Conservation (phyloP, 169 alveolate genomes). For the Pseudocohnilembus persalinus region DNA sequence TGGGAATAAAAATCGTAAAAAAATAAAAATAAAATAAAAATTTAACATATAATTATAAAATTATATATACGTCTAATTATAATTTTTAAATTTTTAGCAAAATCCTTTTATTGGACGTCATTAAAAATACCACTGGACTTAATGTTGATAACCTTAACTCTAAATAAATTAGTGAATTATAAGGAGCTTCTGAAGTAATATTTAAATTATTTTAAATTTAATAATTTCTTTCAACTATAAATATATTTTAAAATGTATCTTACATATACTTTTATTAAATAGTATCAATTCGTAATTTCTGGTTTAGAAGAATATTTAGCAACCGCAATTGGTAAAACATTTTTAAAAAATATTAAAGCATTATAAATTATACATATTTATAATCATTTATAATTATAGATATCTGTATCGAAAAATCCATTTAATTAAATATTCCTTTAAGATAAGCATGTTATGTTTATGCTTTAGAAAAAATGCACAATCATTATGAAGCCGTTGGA, state of each 20-base stretch:
- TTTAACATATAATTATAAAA: neutral
- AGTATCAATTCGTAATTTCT: slow-evolving; percentile 15
- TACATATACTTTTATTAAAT: neutral
- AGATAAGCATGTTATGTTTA: slow-evolving; percentile 70
- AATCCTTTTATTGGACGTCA: neutral
- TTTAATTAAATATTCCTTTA: slow-evolving; percentile 30
- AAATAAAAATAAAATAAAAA: neutral
- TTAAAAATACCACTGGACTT: slow-evolving; percentile 9
- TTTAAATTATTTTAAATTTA: neutral
- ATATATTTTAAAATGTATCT: too few species aligned
- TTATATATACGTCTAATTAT: too few species aligned
- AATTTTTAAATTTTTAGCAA: neutral
- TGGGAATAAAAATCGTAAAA: slow-evolving; percentile 43
- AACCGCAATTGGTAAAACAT: neutral
- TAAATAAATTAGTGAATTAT: neutral
- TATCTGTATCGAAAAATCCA: slow-evolving; percentile 37
- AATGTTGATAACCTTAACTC: neutral
- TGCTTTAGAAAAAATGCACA: slow-evolving; percentile 61
- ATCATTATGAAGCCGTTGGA: slow-evolving; percentile 38
- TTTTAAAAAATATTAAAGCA: too few species aligned
- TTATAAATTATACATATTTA: too few species aligned
- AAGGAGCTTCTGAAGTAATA: slow-evolving; percentile 31
- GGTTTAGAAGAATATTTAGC: slow-evolving; percentile 24
- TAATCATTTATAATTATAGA: neutral
- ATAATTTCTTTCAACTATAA: neutral